A percentile compares a stretch with the other conserved stretches of the same genome.
Evolutionary conservation across 306 rosid species (phyloP).

Genomic region (Biancaea sappan): DNA sequence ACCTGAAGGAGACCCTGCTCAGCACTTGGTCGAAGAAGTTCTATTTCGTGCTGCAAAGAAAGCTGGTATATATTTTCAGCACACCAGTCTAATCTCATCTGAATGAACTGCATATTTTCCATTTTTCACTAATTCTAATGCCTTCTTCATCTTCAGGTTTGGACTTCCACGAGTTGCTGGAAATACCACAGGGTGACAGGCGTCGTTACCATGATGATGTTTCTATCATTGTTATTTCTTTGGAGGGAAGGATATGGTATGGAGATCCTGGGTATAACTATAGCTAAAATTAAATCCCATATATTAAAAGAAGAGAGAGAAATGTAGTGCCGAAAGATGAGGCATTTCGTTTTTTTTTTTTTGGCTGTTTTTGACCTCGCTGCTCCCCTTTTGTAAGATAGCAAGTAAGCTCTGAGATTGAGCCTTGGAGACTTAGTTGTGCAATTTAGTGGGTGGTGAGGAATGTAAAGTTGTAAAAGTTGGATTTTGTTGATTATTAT

Average conservation of each 20-base stretch:
- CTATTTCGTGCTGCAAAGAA: conserved; percentile 94
- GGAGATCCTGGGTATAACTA: conserved; percentile 94
- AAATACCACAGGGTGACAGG: conserved; percentile 95
- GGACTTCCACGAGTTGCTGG: conserved; percentile 92
- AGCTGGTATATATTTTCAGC: conserved; percentile 57
- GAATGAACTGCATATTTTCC: no score
- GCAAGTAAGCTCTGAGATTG: conserved; percentile 45
- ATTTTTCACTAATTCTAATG: conserved; percentile 17
- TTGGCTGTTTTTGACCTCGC: conserved; percentile 41
- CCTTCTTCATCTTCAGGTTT: conserved; percentile 59
- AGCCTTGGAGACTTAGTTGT: conserved; percentile 50
- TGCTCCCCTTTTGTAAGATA: conserved; percentile 52
- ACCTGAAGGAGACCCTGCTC: conserved; percentile 99
- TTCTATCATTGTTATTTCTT: conserved; percentile 92
- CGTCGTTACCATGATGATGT: conserved; percentile 97
- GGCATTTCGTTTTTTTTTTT: conserved; percentile 58
- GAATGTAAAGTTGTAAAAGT: conserved; percentile 81
- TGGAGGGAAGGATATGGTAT: conserved; percentile 99
- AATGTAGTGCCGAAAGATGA: conserved; percentile 44
- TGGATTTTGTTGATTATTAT: conserved; percentile 69
- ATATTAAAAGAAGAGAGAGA: conserved; percentile 34
- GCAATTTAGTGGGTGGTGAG: conserved; percentile 54
- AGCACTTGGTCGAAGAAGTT: conserved; percentile 92
- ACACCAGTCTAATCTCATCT: not conserved
- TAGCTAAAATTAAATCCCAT: conserved; percentile 41